Base-by-base conservation (phyloP, 352 stramenopile genomes). In the Phytopythium montanum region DNA sequence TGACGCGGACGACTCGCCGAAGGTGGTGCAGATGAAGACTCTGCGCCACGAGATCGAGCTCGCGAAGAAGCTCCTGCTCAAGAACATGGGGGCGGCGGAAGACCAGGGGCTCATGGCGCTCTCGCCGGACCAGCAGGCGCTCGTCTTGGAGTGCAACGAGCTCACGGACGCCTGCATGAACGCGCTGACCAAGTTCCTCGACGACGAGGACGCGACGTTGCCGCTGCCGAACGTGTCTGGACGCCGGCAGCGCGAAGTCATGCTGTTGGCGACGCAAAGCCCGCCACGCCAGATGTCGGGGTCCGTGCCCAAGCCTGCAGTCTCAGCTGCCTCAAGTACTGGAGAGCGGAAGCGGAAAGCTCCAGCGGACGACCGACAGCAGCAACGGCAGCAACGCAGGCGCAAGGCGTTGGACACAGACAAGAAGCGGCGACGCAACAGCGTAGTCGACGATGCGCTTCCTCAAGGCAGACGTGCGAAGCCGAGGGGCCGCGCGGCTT, bases 1-100 rank as follows among this genome's bases (percentile, higher is more conserved):
- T 33, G 70, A 84, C 49, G 69, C 62, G 1, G 73, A 64, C 5
- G 78, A 90, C n/a, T 55, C 76, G 2, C 65, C 75, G 1, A 73
- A 89, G 21, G 60, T 89, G 7, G 64, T 81, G 16, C 75, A 87
- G 50, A 88, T 92, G 74, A 92, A 92, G 58, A 85, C 81, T 51
- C 73, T 92, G 36, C 72, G 78, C 2, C 67, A 88, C 56, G 78
- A 90, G 55, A 87, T 92, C 16, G 73, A 75, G 13, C 38, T 72
- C 29, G 73, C 78, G 25, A 78, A 79, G 25, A 76, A 79, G 21
- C 65, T 82, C 28, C 45, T 81, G 56, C 48, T 84, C 48, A 56
- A 66, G 16, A 62, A 71, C 13, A 76, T 81, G 29, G 64, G 59
- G 25, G 16, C 58, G 29, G n/a, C 51, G 8, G 54, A 58, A n/a